Evolutionary conservation across 352 stramenopile species (phyloP), one percentile per base, ranked within the genome.

Genomic region (Phytophthora vignae): DNA sequence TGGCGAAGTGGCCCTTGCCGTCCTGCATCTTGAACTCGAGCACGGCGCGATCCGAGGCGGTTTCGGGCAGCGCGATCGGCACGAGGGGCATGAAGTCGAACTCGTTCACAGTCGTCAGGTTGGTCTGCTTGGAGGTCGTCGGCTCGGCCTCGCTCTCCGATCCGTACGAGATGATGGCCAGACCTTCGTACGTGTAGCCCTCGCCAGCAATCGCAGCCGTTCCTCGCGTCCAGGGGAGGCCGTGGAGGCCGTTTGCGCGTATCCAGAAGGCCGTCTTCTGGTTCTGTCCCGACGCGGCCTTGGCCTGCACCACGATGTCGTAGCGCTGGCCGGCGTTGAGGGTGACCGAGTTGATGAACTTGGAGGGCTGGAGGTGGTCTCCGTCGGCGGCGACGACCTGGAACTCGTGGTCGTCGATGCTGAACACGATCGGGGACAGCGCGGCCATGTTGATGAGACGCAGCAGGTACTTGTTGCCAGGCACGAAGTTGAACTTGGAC

Each of bases 391-490:
- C 69, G 50, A 85, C 63, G 10, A 85, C 78, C 4, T 42, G 67
- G 50, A 85, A 79, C 25, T 69, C 55, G 50, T 85, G 78, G 15
- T 67, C 69, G 38, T 85, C 78, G 19, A 85, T 74, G 54, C 78
- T 85, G 55, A 85, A 76, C 9, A 72, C 60, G 52, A 81, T 73
- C 25, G 74, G 60, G 7, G 78, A 69, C 50, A 85, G 50, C 3
- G 72, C 78, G 2, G 64, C 68, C 69, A 78, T 79, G 36, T 85
- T 85, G 49, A 85, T 81, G 1, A 85, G 61, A 21, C 78, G 75
- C 0, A 85, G 54, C 6, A 68, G 55, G 36, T 85, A 85, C 60
- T 71, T 78, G 8, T 78, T 69, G 15, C 72, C 75, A 31, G 55
- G 12, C 10, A 61, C 21, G 27, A 85, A 82, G 11, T 70, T 44